Evolutionary conservation across 495 filamentous ascomycete genomes (phyloP).

Genomic region (Aspergillus haitiensis): DNA sequence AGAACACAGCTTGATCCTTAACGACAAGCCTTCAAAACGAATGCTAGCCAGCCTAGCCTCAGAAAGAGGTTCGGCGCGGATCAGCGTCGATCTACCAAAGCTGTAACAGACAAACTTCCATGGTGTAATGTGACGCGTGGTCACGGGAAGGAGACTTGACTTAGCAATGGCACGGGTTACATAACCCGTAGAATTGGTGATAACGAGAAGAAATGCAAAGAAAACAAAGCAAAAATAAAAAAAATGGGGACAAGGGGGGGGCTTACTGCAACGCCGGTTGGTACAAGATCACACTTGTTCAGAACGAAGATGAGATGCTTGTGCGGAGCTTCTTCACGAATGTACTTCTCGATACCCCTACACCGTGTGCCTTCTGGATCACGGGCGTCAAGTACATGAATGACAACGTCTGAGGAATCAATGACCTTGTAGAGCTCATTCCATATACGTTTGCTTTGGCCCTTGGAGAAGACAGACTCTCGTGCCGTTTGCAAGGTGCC

Average conservation of each 20-base stretch:
- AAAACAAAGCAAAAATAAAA: conserved; percentile 17
- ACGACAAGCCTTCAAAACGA: conserved; percentile 76
- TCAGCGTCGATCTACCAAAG: conserved; percentile 87
- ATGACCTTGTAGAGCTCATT: conserved; percentile 99
- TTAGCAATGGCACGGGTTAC: conserved; percentile 67
- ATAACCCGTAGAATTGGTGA: conserved; percentile 19
- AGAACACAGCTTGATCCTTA: conserved; percentile 62
- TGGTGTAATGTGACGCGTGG: conserved; percentile 45
- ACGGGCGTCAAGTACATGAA: conserved; percentile 91
- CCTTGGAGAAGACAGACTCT: conserved; percentile 91
- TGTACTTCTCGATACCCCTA: conserved; percentile 87
- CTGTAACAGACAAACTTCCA: conserved; percentile 95
- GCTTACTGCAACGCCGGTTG: conserved; percentile 88
- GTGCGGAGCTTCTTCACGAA: conserved; percentile 87
- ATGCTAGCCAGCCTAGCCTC: conserved; percentile 65
- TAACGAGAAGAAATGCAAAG: conserved; percentile 18
- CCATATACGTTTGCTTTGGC: conserved; percentile 93
- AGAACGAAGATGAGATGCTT: conserved; percentile 91
- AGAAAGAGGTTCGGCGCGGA: conserved; percentile 65
- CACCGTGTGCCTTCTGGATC: conserved; percentile 90
- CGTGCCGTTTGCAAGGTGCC: conserved; percentile 64
- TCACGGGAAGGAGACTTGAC: conserved; percentile 86
- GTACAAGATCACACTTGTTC: conserved; percentile 97
- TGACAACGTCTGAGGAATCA: conserved; percentile 91
- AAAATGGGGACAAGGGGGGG: conserved; percentile 31